A percentile compares a stretch with the other conserved stretches of the same genome.
phyloP scores from a whole-genome alignment of 1,139 yeast species.

The Hansenula sp. region DNA sequence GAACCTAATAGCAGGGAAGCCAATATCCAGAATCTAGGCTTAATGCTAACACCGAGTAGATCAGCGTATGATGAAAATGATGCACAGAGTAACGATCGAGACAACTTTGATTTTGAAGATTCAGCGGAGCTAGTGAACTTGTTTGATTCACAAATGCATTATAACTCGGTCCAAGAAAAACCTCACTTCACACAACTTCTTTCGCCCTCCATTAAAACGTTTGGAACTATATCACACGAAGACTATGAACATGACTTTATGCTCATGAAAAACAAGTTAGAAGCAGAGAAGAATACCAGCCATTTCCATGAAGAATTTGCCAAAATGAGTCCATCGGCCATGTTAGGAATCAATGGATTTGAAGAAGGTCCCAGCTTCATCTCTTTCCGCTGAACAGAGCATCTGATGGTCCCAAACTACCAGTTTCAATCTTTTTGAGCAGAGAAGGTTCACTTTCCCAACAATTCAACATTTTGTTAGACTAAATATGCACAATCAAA shows the following conservation, averaged over 20 bases:
- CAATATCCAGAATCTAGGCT: too few relatives aligned
- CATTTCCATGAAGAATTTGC: constrained; percentile 1
- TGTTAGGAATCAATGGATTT: constrained; percentile 3
- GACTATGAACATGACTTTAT: background rate
- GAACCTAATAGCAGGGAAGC: too few relatives aligned
- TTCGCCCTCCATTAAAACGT: background rate
- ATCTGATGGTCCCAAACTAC: too few relatives aligned
- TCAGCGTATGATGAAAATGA: background rate
- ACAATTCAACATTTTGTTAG: too few relatives aligned
- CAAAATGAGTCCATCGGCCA: constrained; percentile 13
- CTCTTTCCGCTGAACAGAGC: background rate
- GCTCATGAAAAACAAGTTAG: background rate
- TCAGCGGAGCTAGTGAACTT: background rate
- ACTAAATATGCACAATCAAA: too few relatives aligned
- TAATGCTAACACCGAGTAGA: too few relatives aligned
- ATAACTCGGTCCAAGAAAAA: background rate
- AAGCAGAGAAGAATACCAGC: background rate
- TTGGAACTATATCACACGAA: background rate
- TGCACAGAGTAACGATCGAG: background rate
- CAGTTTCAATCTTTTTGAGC: too few relatives aligned
- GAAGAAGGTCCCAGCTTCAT: constrained; percentile 15
- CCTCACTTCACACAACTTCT: background rate
- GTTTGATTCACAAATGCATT: background rate
- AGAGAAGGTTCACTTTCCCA: too few relatives aligned
- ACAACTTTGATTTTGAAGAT: background rate